Conservation (phyloP, 2,329 filamentous ascomycete species). For the Parastagonospora avenae region DNA sequence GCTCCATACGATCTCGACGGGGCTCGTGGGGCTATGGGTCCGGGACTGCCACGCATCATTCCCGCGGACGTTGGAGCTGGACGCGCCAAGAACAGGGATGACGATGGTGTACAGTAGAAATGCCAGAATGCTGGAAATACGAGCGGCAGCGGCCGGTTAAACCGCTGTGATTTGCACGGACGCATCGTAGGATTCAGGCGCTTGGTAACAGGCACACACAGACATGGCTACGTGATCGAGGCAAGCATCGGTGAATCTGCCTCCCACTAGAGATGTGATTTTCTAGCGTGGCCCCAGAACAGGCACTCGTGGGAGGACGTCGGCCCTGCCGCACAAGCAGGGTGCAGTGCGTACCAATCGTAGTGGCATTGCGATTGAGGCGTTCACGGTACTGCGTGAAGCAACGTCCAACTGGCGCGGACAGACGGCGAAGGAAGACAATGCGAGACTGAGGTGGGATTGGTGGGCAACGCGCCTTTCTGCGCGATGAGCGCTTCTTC, state of each 20-base stretch:
- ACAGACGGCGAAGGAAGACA: not conserved
- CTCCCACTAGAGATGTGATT: not conserved
- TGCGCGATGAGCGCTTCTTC: not conserved
- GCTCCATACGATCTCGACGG: no score
- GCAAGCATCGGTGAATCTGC: no score
- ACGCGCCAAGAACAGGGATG: constrained; percentile 4
- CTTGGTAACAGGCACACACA: not conserved
- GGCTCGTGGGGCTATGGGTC: not conserved
- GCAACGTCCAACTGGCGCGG: not conserved
- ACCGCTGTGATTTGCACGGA: constrained; percentile 6
- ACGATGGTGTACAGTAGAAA: constrained; percentile 3
- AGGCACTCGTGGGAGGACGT: not conserved
- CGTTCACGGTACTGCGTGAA: not conserved
- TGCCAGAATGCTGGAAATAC: constrained; percentile 13
- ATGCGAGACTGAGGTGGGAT: not conserved
- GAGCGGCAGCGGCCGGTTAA: constrained; percentile 25
- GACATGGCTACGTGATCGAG: no score
- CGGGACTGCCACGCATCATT: constrained; percentile 5
- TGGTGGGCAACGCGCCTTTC: not conserved
- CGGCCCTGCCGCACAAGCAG: not conserved
- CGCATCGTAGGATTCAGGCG: not conserved
- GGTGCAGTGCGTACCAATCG: not conserved
- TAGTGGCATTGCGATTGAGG: not conserved
- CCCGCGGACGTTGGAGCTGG: not conserved
- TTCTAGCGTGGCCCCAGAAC: constrained; percentile 5